A percentile compares a stretch with the other conserved stretches of the same genome.
phyloP scores from a whole-genome alignment of 2,329 filamentous ascomycete genomes.

The Lachnellula occidentalis region DNA sequence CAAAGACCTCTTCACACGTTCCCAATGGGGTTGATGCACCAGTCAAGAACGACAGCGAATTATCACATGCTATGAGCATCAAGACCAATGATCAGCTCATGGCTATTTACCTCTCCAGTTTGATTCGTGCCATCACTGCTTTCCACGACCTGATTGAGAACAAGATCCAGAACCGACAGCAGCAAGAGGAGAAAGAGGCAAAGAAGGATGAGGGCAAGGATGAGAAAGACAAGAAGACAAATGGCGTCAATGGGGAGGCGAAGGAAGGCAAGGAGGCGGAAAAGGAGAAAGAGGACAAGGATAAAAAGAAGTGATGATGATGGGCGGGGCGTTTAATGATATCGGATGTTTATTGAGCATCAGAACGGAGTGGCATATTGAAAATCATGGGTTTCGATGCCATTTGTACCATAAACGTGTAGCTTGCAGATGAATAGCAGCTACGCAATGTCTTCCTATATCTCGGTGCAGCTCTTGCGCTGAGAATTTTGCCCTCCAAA shows the following conservation, averaged over 20 bases:
- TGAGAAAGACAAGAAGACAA: constrained; percentile 63
- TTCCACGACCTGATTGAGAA: constrained; percentile 99
- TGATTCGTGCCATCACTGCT: constrained; percentile 95
- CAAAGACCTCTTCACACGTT: constrained; percentile 56
- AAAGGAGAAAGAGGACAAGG: constrained; percentile 52
- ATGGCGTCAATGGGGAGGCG: constrained; percentile 45
- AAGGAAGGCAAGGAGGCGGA: constrained; percentile 44
- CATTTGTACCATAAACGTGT: constrained; percentile 32
- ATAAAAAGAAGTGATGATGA: constrained; percentile 39
- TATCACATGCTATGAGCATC: constrained; percentile 94
- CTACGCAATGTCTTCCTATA: constrained; percentile 14
- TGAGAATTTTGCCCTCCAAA: neutral
- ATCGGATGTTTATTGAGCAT: constrained; percentile 23
- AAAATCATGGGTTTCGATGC: constrained; percentile 19
- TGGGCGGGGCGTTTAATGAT: constrained; percentile 16
- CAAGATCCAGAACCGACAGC: constrained; percentile 98
- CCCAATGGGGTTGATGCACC: constrained; percentile 40
- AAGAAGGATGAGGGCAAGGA: constrained; percentile 60
- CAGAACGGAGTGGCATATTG: constrained; percentile 23
- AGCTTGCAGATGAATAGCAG: constrained; percentile 25
- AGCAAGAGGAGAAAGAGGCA: constrained; percentile 88
- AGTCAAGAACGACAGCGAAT: constrained; percentile 65
- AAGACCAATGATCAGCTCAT: constrained; percentile 99
- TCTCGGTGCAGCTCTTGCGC: neutral
- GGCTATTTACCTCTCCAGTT: constrained; percentile 92